phyloP scores from a whole-genome alignment of 108 stramenopile genomes.

The Hondaea fermentalgiana region DNA sequence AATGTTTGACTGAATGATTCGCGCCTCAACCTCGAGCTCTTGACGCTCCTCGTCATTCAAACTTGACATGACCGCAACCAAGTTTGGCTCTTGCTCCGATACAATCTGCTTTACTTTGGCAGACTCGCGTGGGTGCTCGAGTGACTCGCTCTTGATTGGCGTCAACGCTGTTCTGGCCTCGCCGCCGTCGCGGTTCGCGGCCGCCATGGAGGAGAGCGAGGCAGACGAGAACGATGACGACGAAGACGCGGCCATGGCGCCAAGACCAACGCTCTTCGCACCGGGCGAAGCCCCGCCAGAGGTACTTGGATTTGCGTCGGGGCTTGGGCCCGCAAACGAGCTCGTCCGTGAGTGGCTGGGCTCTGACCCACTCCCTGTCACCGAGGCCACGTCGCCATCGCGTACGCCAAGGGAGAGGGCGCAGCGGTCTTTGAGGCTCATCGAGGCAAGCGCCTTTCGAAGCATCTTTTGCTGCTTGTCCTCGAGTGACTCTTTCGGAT shows the following conservation, averaged over 20 bases:
- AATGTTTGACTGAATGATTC: neutral
- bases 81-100: neutral
- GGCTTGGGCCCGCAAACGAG: neutral
- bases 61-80: neutral
- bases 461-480: slow-evolving; percentile 15
- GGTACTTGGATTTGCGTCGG: neutral
- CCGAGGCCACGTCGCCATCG: neutral
- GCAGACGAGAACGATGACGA: too few species aligned
- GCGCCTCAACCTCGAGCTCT: neutral
- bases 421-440: slow-evolving; percentile 13
- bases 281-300: neutral
- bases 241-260: too few species aligned
- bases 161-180: too few species aligned
- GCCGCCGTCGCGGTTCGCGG: too few species aligned
- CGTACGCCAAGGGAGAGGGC: neutral
- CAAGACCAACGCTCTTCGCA: too few species aligned
- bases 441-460: slow-evolving; percentile 8
- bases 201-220: too few species aligned
- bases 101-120: slow-evolving; percentile 3
- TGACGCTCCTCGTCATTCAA: neutral
- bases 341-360: neutral
- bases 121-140: too few species aligned
- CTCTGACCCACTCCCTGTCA: neutral
- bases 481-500: neutral
- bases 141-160: too few species aligned